A percentile compares a stretch with the other conserved stretches of the same genome.
These are phyloP conservation scores for Puccinia novopanici DNA, from an alignment of 1,284 basidiomycete species.

Conservation along the genomic window DNA sequence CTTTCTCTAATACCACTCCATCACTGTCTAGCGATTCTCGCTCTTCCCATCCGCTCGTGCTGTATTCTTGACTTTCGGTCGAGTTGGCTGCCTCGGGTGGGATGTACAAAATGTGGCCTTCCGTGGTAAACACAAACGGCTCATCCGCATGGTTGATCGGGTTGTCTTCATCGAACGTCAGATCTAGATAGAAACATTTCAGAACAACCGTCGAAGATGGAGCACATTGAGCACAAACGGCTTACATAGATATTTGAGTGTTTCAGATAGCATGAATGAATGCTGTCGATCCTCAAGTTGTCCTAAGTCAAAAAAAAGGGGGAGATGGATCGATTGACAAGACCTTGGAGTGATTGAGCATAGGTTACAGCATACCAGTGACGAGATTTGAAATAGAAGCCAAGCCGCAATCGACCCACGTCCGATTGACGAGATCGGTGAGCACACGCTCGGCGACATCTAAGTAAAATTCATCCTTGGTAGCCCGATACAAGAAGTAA, in stretches of 20 bases:
- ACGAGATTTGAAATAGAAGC: conserved; percentile 76
- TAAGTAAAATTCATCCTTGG: conserved; percentile 84
- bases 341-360: no score
- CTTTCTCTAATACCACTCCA: conserved; percentile 73
- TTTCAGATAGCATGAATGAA: conserved; percentile 75
- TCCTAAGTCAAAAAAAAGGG: conserved; percentile 12
- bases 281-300: conserved; percentile 85
- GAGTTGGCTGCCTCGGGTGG: conserved; percentile 54
- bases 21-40: conserved; percentile 68
- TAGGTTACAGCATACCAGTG: conserved; percentile 64
- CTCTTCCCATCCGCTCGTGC: conserved; percentile 56
- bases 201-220: conserved; percentile 2
- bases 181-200: conserved; percentile 64
- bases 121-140: conserved; percentile 84
- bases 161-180: conserved; percentile 85
- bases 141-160: conserved; percentile 72
- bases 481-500: conserved; percentile 89
- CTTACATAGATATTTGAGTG: conserved; percentile 78
- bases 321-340: not conserved
- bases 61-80: no score
- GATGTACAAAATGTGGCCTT: conserved; percentile 82
- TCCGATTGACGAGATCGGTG: conserved; percentile 70
- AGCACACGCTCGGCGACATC: conserved; percentile 82
- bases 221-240: conserved; percentile 28
- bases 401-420: conserved; percentile 81